These are phyloP conservation scores for Scytalidium lignicola DNA, from an alignment of 2,329 filamentous ascomycete species.

Conservation along the genomic window DNA sequence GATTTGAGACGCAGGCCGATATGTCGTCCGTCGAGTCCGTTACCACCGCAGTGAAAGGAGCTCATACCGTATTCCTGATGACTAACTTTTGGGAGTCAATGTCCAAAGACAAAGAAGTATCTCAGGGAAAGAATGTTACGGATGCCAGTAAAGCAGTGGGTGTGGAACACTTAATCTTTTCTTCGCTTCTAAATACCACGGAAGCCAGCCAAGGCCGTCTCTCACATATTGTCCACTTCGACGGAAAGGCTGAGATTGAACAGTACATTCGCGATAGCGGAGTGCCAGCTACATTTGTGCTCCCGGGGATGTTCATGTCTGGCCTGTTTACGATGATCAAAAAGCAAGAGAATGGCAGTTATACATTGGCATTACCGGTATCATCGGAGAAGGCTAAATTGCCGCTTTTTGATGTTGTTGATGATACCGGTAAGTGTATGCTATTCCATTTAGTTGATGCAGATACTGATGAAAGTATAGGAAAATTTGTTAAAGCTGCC, in stretches of 20 bases:
- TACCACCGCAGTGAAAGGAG: slow-evolving; percentile 19
- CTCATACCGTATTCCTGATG: slow-evolving; percentile 44
- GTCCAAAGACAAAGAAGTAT: slow-evolving; percentile 22
- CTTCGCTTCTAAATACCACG: slow-evolving; percentile 17
- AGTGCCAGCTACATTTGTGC: slow-evolving; percentile 39
- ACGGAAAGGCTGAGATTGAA: slow-evolving; percentile 55
- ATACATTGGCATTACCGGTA: slow-evolving; percentile 11
- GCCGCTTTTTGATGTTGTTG: slow-evolving; percentile 19
- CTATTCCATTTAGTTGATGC: neutral
- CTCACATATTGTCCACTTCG: slow-evolving; percentile 52
- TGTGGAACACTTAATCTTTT: no score
- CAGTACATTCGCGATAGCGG: slow-evolving; percentile 35
- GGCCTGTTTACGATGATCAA: slow-evolving; percentile 28
- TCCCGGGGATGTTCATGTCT: slow-evolving; percentile 42
- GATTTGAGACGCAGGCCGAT: slow-evolving; percentile 23
- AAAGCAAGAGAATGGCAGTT: slow-evolving; percentile 12
- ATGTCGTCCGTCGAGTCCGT: slow-evolving; percentile 35
- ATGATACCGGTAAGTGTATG: slow-evolving; percentile 18
- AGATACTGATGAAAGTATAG: neutral
- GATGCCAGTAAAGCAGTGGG: slow-evolving; percentile 10
- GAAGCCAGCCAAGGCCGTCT: slow-evolving; percentile 28
- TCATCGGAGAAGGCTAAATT: slow-evolving; percentile 14
- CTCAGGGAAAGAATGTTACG: slow-evolving; percentile 29
- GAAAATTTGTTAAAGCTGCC: slow-evolving; percentile 2
- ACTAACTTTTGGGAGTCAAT: slow-evolving; percentile 30